Percentiles rank a stretch among this genome's conserved stretches.
Conservation (phyloP, 2,329 filamentous ascomycete genomes). For the Geosmithia putterillii region DNA sequence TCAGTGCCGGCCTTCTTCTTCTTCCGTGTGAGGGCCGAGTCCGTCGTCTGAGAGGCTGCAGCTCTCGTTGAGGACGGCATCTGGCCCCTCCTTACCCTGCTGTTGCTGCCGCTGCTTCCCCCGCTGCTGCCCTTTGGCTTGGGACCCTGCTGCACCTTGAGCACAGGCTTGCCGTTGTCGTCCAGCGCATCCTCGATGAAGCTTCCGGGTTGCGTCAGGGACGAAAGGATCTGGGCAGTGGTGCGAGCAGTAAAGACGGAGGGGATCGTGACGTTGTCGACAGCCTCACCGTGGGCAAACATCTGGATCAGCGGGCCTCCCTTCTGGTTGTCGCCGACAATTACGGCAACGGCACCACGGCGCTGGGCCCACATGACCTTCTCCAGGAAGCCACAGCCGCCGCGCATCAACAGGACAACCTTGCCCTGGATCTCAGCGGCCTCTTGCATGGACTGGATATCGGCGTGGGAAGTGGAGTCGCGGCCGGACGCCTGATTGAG, state of each 20-base stretch:
- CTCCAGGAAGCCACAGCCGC: conserved; percentile 90
- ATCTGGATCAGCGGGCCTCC: conserved; percentile 88
- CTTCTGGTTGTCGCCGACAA: conserved; percentile 86
- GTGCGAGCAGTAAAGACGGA: conserved; percentile 91
- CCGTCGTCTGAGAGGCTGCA: neutral
- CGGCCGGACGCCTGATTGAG: conserved; percentile 39
- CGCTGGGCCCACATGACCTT: conserved; percentile 97
- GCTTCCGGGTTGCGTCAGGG: conserved; percentile 63
- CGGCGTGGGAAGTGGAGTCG: conserved; percentile 50
- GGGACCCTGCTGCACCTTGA: conserved; percentile 39
- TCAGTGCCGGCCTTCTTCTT: neutral
- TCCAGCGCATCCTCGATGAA: conserved; percentile 48
- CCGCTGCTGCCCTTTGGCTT: conserved; percentile 17
- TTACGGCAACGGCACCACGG: conserved; percentile 75
- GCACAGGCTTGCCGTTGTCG: conserved; percentile 42
- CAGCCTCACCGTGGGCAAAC: conserved; percentile 87
- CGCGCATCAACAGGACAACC: conserved; percentile 79
- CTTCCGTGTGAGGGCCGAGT: neutral
- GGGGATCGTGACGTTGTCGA: conserved; percentile 87
- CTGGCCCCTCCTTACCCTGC: conserved; percentile 7
- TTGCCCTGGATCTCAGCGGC: conserved; percentile 88
- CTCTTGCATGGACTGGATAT: conserved; percentile 87
- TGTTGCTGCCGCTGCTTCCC: conserved; percentile 14
- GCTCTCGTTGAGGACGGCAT: neutral
- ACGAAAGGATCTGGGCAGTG: conserved; percentile 84